Percentiles rank a stretch among this genome's conserved stretches.
Evolutionary conservation across 225 moss, liverwort and hornwort species (phyloP).

Genomic region (Marchantia paleacea): DNA sequence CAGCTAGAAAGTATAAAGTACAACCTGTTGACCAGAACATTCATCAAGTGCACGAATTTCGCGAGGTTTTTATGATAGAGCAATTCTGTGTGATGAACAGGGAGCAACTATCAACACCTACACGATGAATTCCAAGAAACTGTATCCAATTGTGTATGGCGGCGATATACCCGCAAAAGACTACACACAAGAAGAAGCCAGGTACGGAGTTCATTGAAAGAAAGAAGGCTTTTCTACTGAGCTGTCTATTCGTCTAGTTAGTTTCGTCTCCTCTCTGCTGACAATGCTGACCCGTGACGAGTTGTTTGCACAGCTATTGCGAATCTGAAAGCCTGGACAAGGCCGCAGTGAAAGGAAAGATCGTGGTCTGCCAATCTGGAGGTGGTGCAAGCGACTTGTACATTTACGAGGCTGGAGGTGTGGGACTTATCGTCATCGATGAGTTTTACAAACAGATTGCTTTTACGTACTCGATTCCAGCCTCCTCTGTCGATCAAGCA

Average conservation of each 20-base stretch:
- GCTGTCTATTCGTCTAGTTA: background rate
- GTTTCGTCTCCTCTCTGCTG: background rate
- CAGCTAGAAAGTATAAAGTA: background rate
- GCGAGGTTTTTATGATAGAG: background rate
- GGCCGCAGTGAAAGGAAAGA: conserved; percentile 23
- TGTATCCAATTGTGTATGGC: conserved; percentile 21
- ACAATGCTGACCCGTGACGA: background rate
- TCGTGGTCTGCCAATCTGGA: conserved; percentile 10
- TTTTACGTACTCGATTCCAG: background rate
- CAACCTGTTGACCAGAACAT: background rate
- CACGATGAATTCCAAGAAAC: conserved; percentile 2
- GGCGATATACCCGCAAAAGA: background rate
- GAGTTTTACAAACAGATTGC: background rate
- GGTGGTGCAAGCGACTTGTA: background rate
- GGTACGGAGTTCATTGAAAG: background rate
- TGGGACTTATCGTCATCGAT: conserved; percentile 16
- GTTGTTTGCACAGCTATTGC: conserved; percentile 2
- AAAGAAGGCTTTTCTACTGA: background rate
- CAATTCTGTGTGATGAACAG: background rate
- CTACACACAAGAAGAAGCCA: background rate
- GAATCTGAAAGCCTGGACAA: background rate
- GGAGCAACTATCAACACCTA: conserved; percentile 24
- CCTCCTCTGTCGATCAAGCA: background rate
- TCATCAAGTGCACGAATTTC: background rate
- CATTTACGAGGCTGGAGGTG: conserved; percentile 16